These are phyloP conservation scores for Batkoa obscura DNA, from an alignment of 371 early-diverging fungal species.

Conservation along the genomic window DNA sequence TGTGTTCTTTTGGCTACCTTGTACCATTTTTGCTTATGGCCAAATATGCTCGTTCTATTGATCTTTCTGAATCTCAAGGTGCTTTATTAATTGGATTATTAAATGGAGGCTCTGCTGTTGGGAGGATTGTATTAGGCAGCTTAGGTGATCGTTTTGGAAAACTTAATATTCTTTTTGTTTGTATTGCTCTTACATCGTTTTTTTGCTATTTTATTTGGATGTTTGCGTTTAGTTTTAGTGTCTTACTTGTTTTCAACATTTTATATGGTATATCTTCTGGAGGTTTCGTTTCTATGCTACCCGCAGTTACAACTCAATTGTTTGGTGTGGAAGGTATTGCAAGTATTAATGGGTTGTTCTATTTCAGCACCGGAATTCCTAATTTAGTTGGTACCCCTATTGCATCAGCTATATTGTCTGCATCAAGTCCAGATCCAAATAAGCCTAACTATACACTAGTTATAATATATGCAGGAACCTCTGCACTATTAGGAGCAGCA, in stretches of 20 bases:
- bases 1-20: slow-evolving; percentile 15
- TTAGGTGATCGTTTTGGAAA: slow-evolving; percentile 37
- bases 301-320: slow-evolving; percentile 22
- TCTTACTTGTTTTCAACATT: slow-evolving; percentile 25
- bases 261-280: slow-evolving; percentile 39
- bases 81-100: slow-evolving; percentile 27
- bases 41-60: slow-evolving; percentile 18
- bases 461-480: neutral
- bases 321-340: slow-evolving; percentile 25
- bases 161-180: slow-evolving; percentile 26
- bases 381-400: slow-evolving; percentile 26
- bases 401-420: slow-evolving; percentile 20
- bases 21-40: slow-evolving; percentile 15
- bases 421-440: no score
- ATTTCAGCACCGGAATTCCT: slow-evolving; percentile 18
- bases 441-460: neutral
- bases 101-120: slow-evolving; percentile 33
- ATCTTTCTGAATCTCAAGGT: slow-evolving; percentile 13
- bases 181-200: slow-evolving; percentile 21
- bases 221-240: slow-evolving; percentile 21
- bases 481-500: neutral
- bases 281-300: slow-evolving; percentile 21
- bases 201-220: slow-evolving; percentile 38
- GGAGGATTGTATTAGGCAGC: slow-evolving; percentile 38
- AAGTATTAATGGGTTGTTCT: slow-evolving; percentile 18